Conservation (phyloP, 164 flowering plant genomes). For the Dillenia suffruticosa region DNA sequence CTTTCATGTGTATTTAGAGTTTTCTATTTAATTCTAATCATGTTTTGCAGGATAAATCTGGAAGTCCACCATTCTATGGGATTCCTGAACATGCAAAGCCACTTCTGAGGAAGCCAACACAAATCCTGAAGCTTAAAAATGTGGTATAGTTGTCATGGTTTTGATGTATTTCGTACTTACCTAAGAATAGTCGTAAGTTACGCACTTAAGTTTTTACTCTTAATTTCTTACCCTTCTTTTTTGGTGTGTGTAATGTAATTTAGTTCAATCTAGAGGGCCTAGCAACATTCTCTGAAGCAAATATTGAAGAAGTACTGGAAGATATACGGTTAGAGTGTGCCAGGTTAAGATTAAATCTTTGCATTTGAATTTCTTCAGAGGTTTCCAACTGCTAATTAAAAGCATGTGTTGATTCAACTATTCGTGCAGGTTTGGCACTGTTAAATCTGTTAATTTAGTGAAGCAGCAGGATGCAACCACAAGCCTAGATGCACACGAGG, state of each 20-base stretch:
- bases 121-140: constrained; percentile 71
- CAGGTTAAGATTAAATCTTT: constrained; percentile 41
- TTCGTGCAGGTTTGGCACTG: constrained; percentile 80
- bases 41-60: constrained; percentile 47
- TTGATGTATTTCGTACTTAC: constrained; percentile 1
- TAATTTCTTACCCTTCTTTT: neutral
- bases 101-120: constrained; percentile 72
- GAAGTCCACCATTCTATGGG: constrained; percentile 38
- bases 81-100: constrained; percentile 83
- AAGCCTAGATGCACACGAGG: constrained; percentile 16
- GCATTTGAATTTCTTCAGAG: neutral
- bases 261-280: constrained; percentile 60
- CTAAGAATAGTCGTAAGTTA: no score
- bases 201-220: neutral
- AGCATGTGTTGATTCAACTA: neutral
- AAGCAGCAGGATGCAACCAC: constrained; percentile 13
- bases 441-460: constrained; percentile 61
- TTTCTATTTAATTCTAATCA: neutral
- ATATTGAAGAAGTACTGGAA: constrained; percentile 74
- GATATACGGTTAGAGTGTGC: constrained; percentile 88
- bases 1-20: no score
- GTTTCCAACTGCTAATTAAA: neutral
- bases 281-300: constrained; percentile 43
- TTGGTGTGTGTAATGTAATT: neutral
- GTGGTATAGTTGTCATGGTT: constrained; percentile 47